Evolutionary conservation across 2,329 filamentous ascomycete species (phyloP), one percentile per base, ranked within the genome.

Genomic region (Pestalotiopsis sp.): DNA sequence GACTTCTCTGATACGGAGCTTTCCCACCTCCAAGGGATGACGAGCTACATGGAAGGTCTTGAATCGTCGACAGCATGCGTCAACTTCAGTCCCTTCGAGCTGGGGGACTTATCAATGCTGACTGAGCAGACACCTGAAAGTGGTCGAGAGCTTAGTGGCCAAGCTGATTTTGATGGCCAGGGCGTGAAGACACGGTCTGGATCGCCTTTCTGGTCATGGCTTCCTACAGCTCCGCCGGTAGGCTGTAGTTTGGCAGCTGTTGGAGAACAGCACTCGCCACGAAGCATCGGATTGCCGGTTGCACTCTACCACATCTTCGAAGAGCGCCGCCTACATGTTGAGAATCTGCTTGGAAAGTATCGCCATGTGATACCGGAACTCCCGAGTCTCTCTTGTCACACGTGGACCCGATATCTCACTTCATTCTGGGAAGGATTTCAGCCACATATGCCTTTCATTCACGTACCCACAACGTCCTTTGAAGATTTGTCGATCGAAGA

Each of bases 401-500:
- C 79, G 11, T 72, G 81, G 3, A 79, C 78, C 0, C 70, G 79
- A 39, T 80, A 81, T 61, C 66, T 81, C 0, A 80, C 77, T 0
- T 78, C 79, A 3, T 81, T 76, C 38, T 77, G 81, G 20, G 76
- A 79, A 14, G 79, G 80, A 0, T 81, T 81, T 36, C 79, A 81
- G 49, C 74, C 78, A 0, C 79, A 81, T 38, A 78, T 81, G 76
- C 75, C 77, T 1, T 81, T 81, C 63, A 79, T 81, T 5, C 80
- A 81, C 69, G 68, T 73, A 2, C 78, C 73, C 0, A 81, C 79
- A 0, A 80, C 77, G 76, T 70, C 72, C 7, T 65, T 81, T 4
- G 70, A 71, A 1, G 77, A 80, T 1, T 72, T 74, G 14, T 74
- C 80, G 0, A 67, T 78, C 0, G 80, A 81, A 41, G 64, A 81